These are phyloP conservation scores for Amniculicola lignicola DNA, from an alignment of 495 filamentous ascomycete genomes.

Conservation along the genomic window DNA sequence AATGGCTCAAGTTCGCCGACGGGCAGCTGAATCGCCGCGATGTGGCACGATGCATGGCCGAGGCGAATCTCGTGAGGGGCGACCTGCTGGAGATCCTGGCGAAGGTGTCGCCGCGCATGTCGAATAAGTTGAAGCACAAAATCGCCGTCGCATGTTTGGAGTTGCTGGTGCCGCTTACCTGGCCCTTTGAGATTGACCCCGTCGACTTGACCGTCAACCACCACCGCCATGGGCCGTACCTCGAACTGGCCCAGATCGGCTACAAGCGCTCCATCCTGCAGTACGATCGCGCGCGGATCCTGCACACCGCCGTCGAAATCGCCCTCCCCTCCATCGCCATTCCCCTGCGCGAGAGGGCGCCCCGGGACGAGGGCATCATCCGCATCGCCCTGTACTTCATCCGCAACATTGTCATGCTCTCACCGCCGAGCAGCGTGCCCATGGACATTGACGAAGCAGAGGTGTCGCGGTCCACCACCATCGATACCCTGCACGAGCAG, in stretches of 20 bases:
- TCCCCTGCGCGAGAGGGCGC: constrained; percentile 67
- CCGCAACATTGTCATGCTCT: constrained; percentile 82
- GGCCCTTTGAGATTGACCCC: constrained; percentile 79
- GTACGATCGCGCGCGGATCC: constrained; percentile 68
- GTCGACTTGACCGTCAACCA: constrained; percentile 87
- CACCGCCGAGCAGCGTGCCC: constrained; percentile 57
- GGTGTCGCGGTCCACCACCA: constrained; percentile 79
- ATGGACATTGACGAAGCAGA: constrained; percentile 78
- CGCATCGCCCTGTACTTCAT: constrained; percentile 85
- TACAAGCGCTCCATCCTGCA: constrained; percentile 90
- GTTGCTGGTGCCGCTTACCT: constrained; percentile 89
- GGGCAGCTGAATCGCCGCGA: constrained; percentile 92
- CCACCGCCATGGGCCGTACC: constrained; percentile 80
- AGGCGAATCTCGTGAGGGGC: constrained; percentile 85
- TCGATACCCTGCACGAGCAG: constrained; percentile 83
- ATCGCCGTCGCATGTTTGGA: constrained; percentile 85
- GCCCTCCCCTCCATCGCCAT: constrained; percentile 85
- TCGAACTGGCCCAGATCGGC: constrained; percentile 78
- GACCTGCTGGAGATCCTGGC: constrained; percentile 90
- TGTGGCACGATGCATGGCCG: constrained; percentile 87
- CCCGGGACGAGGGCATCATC: constrained; percentile 88
- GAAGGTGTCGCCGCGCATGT: constrained; percentile 35
- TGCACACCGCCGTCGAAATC: constrained; percentile 73
- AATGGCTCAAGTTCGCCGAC: constrained; percentile 93
- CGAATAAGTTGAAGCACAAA: constrained; percentile 70